Evolutionary conservation across 805 yeast genomes (phyloP).

Genomic region (Candida nanaspora): DNA sequence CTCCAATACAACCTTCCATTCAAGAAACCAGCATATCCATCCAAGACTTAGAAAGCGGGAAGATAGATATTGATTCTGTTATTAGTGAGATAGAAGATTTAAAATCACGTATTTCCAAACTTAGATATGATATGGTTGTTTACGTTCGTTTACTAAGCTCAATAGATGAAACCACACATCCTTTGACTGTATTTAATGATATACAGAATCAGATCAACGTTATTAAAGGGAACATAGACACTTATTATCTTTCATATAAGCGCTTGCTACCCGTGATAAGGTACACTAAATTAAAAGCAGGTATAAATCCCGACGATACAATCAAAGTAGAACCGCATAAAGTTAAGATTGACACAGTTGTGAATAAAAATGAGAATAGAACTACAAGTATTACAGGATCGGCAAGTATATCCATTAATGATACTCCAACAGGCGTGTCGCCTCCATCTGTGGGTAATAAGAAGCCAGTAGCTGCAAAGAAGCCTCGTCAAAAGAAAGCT

Average conservation of each 20-base stretch:
- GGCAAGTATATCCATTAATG: background rate
- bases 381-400: background rate
- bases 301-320: constrained; percentile 41
- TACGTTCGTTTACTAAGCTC: constrained; percentile 29
- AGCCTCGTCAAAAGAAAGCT: background rate
- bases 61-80: constrained; percentile 25
- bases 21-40: constrained; percentile 16
- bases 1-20: background rate
- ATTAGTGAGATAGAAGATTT: constrained; percentile 29
- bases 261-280: constrained; percentile 42
- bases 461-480: background rate
- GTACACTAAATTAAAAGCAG: constrained; percentile 42
- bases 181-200: constrained; percentile 33
- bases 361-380: background rate
- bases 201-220: constrained; percentile 27
- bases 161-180: constrained; percentile 37
- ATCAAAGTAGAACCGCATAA: constrained; percentile 20
- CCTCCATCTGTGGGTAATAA: background rate
- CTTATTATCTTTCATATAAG: constrained; percentile 37
- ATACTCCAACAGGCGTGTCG: background rate
- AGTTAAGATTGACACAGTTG: constrained; percentile 16
- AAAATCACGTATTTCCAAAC: constrained; percentile 19
- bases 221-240: constrained; percentile 31
- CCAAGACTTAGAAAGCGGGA: constrained; percentile 36
- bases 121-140: constrained; percentile 33